A percentile compares a stretch with the other conserved stretches of the same genome.
phyloP scores from a whole-genome alignment of 768 basidiomycete genomes.

The Hypsizygus marmoreus region DNA sequence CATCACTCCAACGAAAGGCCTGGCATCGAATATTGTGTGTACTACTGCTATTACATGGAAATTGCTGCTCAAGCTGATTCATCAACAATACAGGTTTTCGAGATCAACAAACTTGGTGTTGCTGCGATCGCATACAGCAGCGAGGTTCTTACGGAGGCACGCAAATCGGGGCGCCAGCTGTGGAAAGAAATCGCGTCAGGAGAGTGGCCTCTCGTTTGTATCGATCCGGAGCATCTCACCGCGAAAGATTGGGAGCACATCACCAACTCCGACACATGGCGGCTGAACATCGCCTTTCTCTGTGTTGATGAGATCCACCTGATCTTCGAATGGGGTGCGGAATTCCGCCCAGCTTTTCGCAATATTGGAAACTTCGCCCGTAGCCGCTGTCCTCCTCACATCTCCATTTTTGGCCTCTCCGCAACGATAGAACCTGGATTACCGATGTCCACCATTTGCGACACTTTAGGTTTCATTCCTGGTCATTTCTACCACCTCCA shows the following conservation, averaged over 20 bases:
- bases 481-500: slow-evolving; percentile 1
- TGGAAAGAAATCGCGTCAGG: slow-evolving; percentile 12
- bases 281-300: slow-evolving; percentile 11
- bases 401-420: slow-evolving; percentile 3
- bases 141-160: slow-evolving; percentile 9
- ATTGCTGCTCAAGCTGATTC: background rate
- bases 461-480: slow-evolving; percentile 1
- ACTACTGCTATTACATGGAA: too few relatives aligned
- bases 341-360: too few relatives aligned
- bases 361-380: slow-evolving; percentile 1
- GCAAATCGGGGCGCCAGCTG: too few relatives aligned
- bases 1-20: slow-evolving; percentile 24
- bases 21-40: slow-evolving; percentile 22
- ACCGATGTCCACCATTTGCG: background rate
- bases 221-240: slow-evolving; percentile 22
- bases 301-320: too few relatives aligned
- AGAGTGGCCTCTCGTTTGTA: slow-evolving; percentile 17
- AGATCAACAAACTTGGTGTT: slow-evolving; percentile 9
- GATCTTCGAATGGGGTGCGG: slow-evolving; percentile 17
- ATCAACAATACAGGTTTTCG: slow-evolving; percentile 8
- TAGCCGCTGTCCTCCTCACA: slow-evolving; percentile 1
- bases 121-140: slow-evolving; percentile 11
- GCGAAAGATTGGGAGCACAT: slow-evolving; percentile 17
- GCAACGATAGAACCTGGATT: too few relatives aligned
- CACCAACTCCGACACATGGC: slow-evolving; percentile 6